These are phyloP conservation scores for Quercus variabilis DNA, from an alignment of 306 rosid species.

Conservation along the genomic window DNA sequence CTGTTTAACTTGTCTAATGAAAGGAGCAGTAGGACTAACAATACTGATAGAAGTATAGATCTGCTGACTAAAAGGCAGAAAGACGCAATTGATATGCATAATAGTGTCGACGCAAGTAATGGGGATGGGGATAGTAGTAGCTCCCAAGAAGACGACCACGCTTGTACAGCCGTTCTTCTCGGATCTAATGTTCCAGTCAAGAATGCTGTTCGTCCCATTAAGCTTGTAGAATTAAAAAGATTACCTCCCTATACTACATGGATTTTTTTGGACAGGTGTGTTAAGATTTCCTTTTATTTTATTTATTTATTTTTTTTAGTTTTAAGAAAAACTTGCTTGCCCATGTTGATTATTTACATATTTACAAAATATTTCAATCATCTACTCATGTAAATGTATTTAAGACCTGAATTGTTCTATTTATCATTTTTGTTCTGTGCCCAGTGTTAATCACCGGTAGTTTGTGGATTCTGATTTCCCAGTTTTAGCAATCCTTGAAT, in stretches of 20 bases:
- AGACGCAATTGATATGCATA: conserved; percentile 85
- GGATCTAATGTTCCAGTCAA: conserved; percentile 88
- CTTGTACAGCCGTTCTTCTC: conserved; percentile 90
- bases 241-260: conserved; percentile 96
- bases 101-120: conserved; percentile 58
- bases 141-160: conserved; percentile 65
- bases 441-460: neutral
- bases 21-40: conserved; percentile 27
- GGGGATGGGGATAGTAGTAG: conserved; percentile 55
- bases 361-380: neutral
- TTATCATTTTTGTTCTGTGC: neutral
- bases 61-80: conserved; percentile 74
- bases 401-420: neutral
- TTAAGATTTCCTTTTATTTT: conserved; percentile 20
- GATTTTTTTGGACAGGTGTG: conserved; percentile 96
- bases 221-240: conserved; percentile 75
- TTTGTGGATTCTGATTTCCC: neutral
- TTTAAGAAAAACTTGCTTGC: neutral
- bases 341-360: neutral
- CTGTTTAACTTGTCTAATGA: conserved; percentile 53
- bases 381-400: neutral
- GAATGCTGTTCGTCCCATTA: conserved; percentile 92
- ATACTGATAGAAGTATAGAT: conserved; percentile 45
- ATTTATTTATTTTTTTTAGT: neutral
- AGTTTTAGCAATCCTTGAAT: neutral